Percentiles rank a stretch among this genome's conserved stretches.
These are phyloP conservation scores for Venturia aucupariae DNA, from an alignment of 2,329 filamentous ascomycete genomes.

Conservation along the genomic window DNA sequence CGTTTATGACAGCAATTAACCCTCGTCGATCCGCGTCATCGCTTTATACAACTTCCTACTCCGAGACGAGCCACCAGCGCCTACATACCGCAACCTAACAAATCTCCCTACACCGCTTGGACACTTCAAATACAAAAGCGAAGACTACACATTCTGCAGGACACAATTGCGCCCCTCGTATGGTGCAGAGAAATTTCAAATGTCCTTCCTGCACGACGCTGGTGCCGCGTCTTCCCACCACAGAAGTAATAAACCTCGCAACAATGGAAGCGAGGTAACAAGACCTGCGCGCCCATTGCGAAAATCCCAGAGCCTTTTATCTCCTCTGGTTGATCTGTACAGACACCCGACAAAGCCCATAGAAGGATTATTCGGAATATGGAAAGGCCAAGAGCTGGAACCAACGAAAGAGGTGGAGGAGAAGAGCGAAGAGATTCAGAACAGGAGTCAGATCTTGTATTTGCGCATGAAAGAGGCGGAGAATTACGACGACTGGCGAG, in stretches of 20 bases:
- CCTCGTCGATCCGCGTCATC: neutral
- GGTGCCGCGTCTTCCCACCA: conserved; percentile 22
- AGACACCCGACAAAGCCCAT: conserved; percentile 26
- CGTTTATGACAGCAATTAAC: neutral
- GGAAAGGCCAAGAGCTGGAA: conserved; percentile 22
- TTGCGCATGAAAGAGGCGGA: conserved; percentile 11
- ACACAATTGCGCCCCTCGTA: neutral
- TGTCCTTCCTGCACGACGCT: conserved; percentile 30
- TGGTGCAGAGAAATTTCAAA: conserved; percentile 19
- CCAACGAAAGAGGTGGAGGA: conserved; percentile 7
- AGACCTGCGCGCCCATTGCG: conserved; percentile 4
- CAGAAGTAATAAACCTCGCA: neutral
- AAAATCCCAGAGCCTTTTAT: conserved; percentile 21
- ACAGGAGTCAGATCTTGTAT: conserved; percentile 8
- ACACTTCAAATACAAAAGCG: neutral
- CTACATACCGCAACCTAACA: too few relatives aligned
- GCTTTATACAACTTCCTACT: neutral
- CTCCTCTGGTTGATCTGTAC: conserved; percentile 28
- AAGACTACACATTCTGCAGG: neutral
- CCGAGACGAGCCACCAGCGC: neutral
- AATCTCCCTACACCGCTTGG: neutral
- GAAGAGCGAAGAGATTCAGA: neutral
- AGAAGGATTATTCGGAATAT: conserved; percentile 18
- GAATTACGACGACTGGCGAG: conserved; percentile 56
- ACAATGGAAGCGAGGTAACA: neutral